Evolutionary conservation across 768 basidiomycete genomes (phyloP), one percentile per base, ranked within the genome.

Genomic region (Lentinula aciculospora): DNA sequence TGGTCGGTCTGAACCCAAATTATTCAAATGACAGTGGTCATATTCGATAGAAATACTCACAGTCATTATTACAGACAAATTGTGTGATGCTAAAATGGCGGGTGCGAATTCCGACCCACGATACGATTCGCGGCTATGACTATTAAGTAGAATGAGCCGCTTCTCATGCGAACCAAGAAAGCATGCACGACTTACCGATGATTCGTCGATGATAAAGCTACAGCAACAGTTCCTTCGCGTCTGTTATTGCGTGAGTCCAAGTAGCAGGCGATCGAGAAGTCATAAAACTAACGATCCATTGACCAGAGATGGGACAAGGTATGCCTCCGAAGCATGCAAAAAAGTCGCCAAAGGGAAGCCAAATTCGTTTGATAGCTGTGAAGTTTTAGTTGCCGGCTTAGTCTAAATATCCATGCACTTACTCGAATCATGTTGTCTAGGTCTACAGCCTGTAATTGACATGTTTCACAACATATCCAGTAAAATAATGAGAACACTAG

Each of bases 251-350:
- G 19, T 44, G 9, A 32, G 23, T 48, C 8, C n/a, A 7, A 23
- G n/a, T 32, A 7, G 15, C 12, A 28, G 29, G 37, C 8, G n/a
- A 56, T 40, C 34, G 2, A 39, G 34, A 51, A 34, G 28, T 36
- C 29, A 32, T 7, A 39, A 19, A 13, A 39, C 82, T 64, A 78
- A 94, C 60, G 86, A 83, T 68, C 81, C 74, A 70, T 93, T 95
- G 60, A 98, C 72, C 3, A 88, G 72, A 23, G 84, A 83, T 1
- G 94, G 91, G 23, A 94, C 88, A n/a, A 97, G 79, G 71, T 92
- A 97, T 1, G 92, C 84, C 68, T 96, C 93, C 56, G 92, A 86
- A 7, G 93, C 94, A 66, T 92, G 88, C 65, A 94, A 92, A 66
- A 94, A 85, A 5, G 90, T 87, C 5, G 88, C 82, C 28, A 94